Evolutionary conservation across 2,329 filamentous ascomycete genomes (phyloP).

Genomic region (Blumeria hordei): DNA sequence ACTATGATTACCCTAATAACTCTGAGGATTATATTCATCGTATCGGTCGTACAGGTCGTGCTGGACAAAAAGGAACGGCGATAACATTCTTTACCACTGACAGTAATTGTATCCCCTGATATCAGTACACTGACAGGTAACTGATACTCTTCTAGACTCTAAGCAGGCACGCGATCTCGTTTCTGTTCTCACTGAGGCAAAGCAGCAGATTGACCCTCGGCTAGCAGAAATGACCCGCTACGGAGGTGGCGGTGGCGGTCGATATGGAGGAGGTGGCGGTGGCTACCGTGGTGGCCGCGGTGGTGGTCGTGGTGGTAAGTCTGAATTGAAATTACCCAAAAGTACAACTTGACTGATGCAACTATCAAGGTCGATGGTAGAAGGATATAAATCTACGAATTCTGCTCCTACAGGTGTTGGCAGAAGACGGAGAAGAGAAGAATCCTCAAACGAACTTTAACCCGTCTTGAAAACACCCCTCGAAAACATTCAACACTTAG

Average conservation of each 20-base stretch:
- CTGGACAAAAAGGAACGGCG: constrained; percentile 81
- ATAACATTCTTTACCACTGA: constrained; percentile 99
- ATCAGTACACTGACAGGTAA: neutral
- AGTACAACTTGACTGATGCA: constrained; percentile 9
- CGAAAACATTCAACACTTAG: too few species aligned
- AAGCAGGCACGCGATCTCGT: constrained; percentile 96
- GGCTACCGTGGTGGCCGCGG: constrained; percentile 41
- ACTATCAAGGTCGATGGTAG: constrained; percentile 18
- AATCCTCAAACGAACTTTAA: too few species aligned
- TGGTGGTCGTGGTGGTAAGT: constrained; percentile 21
- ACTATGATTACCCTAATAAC: constrained; percentile 99
- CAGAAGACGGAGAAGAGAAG: constrained; percentile 27
- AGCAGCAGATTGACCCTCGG: constrained; percentile 92
- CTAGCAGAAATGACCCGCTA: constrained; percentile 91
- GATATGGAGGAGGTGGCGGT: constrained; percentile 16
- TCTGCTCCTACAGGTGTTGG: constrained; percentile 28
- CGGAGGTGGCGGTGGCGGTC: constrained; percentile 30
- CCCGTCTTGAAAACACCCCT: too few species aligned
- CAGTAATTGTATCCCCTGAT: constrained; percentile 39
- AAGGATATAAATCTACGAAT: constrained; percentile 28
- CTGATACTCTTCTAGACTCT: constrained; percentile 29
- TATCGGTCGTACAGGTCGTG: constrained; percentile 87
- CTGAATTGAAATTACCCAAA: constrained; percentile 4
- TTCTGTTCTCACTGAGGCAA: constrained; percentile 76
- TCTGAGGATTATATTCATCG: constrained; percentile 96